Evolutionary conservation across 2,329 filamentous ascomycete genomes (phyloP), one percentile per base, ranked within the genome.

Genomic region (Fusarium neocosmosporiellum): DNA sequence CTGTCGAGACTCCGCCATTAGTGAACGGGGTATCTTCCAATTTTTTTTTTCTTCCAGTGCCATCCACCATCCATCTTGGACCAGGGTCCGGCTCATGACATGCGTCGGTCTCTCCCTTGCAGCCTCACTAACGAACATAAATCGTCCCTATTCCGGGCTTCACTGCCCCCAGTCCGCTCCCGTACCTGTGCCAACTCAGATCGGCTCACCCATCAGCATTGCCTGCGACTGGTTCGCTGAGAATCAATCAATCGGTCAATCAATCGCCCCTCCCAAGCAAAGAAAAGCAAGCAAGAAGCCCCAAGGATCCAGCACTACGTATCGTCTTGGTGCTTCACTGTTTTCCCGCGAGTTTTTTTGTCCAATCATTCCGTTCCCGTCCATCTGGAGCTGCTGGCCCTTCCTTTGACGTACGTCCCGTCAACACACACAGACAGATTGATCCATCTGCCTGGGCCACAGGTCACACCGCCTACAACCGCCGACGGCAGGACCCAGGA

Each of bases 111-210:
- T 69, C 63, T 70, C 63, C 67, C 73, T 77, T 77, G 74, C 69
- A 75, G 74, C 71, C 76, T 78, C 76, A 77, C 76, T 73, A 74
- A 76, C 75, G 69, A 78, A 78, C 75, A 78, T 78, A 78, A 78
- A 76, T 76, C 72, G 68, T 69, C 70, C 62, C 66, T 69, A 67
- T 75, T 78, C 76, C 76, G 63, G 73, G 70, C 73, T 63, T 74
- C 70, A 73, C 46, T 63, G 27, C 39, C 65, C 63, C 63, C 46
- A 59, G 55, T 22, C 57, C 59, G 60, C 55, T 58, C 68, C 41
- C 64, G 61, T 69, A 61, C 66, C 65, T 55, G 73, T 74, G 69
- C 65, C 70, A 77, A 67, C 72, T 76, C 73, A 74, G 63, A 73
- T 68, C 75, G 66, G 72, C 75, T 74, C 69, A 66, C 39, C 43